These are phyloP conservation scores for Boletus calvinii DNA, from an alignment of 1,284 basidiomycete genomes.

Conservation along the genomic window DNA sequence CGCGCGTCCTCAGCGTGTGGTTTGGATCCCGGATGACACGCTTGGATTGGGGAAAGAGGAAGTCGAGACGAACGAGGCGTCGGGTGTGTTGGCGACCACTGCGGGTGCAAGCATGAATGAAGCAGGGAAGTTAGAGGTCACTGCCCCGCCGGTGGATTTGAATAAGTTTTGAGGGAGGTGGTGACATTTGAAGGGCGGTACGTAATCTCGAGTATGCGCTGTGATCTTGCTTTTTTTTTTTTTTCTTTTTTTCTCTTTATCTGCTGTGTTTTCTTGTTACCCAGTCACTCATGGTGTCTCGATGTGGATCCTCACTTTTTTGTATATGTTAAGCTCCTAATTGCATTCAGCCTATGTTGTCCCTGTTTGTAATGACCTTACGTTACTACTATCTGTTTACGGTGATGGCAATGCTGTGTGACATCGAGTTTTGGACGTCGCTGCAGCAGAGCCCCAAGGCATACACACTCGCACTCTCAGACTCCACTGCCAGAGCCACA, in stretches of 20 bases:
- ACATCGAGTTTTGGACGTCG: no score
- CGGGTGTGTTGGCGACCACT: conserved; percentile 58
- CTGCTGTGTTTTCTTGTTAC: neutral
- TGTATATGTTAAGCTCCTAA: neutral
- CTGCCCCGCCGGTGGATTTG: conserved; percentile 40
- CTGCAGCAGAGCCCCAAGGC: no score
- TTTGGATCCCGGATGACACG: conserved; percentile 84
- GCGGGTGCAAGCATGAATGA: conserved; percentile 62
- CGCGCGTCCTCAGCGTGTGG: conserved; percentile 66
- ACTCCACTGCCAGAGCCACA: no score
- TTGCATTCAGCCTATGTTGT: neutral
- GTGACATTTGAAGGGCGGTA: neutral
- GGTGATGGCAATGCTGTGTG: no score
- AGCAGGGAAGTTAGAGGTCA: conserved; percentile 66
- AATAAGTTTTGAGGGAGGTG: conserved; percentile 28
- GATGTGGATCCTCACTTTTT: neutral
- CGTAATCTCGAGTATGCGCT: conserved; percentile 1
- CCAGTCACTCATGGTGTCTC: neutral
- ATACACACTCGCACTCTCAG: no score
- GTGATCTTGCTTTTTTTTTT: neutral
- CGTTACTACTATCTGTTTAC: neutral
- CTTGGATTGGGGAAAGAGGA: conserved; percentile 60
- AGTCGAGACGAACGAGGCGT: conserved; percentile 52
- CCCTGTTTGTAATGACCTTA: conserved; percentile 3
- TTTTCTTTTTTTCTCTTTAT: neutral